These are phyloP conservation scores for Penicillium brasilianum DNA, from an alignment of 2,329 filamentous ascomycete species.

Conservation along the genomic window DNA sequence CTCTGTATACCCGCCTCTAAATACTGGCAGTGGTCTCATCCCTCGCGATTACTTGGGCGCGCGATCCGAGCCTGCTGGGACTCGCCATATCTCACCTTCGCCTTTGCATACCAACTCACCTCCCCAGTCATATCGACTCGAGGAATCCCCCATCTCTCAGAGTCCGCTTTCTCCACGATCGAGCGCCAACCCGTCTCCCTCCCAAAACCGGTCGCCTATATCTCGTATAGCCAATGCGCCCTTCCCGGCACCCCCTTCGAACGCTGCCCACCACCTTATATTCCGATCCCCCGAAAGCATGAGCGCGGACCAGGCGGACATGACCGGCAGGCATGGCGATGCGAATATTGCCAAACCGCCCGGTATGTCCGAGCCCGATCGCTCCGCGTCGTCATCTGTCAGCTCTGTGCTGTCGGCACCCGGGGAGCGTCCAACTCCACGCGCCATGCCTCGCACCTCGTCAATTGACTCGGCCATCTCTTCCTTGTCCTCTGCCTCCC, in stretches of 20 bases:
- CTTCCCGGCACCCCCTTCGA: slow-evolving; percentile 36
- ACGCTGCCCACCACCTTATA: slow-evolving; percentile 27
- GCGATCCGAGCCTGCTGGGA: slow-evolving; percentile 36
- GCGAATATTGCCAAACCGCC: slow-evolving; percentile 34
- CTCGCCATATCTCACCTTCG: slow-evolving; percentile 38
- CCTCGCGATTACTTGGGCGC: slow-evolving; percentile 43
- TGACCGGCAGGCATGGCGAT: slow-evolving; percentile 28
- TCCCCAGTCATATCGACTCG: slow-evolving; percentile 26
- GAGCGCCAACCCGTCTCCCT: slow-evolving; percentile 29
- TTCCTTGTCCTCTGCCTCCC: slow-evolving; percentile 66
- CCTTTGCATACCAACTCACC: slow-evolving; percentile 39
- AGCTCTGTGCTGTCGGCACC: slow-evolving; percentile 38
- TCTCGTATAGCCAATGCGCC: slow-evolving; percentile 37
- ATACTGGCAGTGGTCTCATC: slow-evolving; percentile 40
- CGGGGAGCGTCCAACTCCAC: slow-evolving; percentile 39
- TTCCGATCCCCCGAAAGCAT: slow-evolving; percentile 27
- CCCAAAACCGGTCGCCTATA: slow-evolving; percentile 29
- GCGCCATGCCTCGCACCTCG: slow-evolving; percentile 69
- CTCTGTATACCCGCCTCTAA: slow-evolving; percentile 21
- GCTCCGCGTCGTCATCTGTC: slow-evolving; percentile 39
- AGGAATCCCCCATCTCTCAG: slow-evolving; percentile 32
- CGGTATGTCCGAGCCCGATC: slow-evolving; percentile 34
- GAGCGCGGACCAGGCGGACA: slow-evolving; percentile 27
- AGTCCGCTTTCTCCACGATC: slow-evolving; percentile 36
- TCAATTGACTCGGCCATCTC: slow-evolving; percentile 96